Evolutionary conservation across 2,329 filamentous ascomycete genomes (phyloP).

Genomic region (Aspergillus bombycis): DNA sequence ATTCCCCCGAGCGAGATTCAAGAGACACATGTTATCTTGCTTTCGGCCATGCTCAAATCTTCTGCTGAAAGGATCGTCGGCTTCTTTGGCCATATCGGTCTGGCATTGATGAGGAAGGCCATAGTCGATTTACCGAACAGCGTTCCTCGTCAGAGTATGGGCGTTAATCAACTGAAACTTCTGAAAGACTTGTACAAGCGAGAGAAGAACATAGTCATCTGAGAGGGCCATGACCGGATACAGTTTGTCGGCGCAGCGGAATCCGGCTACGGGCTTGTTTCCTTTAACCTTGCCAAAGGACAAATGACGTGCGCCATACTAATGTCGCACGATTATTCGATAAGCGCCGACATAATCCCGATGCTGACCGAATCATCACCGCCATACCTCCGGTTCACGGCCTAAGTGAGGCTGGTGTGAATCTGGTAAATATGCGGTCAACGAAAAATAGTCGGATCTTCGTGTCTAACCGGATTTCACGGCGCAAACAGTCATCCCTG

Average conservation of each 20-base stretch:
- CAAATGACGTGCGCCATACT: not conserved
- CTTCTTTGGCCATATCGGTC: conserved; percentile 77
- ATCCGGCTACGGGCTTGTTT: not conserved
- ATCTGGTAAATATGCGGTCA: not conserved
- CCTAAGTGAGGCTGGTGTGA: not conserved
- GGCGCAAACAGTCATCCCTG: not conserved
- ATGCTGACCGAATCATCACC: not conserved
- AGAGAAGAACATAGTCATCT: conserved; percentile 44
- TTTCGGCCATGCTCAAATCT: conserved; percentile 72
- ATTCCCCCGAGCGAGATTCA: conserved; percentile 69
- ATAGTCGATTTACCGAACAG: conserved; percentile 70
- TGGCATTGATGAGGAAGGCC: conserved; percentile 71
- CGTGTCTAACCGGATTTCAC: not conserved
- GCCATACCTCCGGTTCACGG: not conserved
- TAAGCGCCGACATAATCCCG: not conserved
- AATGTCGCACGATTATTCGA: not conserved
- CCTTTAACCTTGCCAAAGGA: not conserved
- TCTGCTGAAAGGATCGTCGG: conserved; percentile 75
- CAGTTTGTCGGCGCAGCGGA: not conserved
- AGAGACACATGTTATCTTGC: conserved; percentile 72
- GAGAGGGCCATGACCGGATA: conserved; percentile 8
- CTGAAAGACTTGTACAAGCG: conserved; percentile 40
- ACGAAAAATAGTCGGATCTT: conserved; percentile 4
- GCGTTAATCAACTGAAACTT: conserved; percentile 42
- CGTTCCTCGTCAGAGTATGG: conserved; percentile 39